Conservation (phyloP, 768 basidiomycete species). For the Serpula lacrymans region DNA sequence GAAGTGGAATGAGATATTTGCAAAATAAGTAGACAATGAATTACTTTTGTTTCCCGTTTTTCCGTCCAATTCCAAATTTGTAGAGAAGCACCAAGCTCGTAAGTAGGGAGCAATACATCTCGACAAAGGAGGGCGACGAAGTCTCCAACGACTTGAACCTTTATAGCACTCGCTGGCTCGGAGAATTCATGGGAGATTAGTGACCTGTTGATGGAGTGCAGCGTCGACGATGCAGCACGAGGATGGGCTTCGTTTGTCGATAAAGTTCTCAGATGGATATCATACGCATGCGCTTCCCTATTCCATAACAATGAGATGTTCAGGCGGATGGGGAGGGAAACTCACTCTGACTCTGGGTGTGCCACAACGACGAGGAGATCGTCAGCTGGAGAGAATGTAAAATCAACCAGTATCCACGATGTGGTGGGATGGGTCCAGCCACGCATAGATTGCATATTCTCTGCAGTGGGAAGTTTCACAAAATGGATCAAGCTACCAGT, state of each 20-base stretch:
- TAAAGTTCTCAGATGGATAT: constrained; percentile 49
- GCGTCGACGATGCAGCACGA: constrained; percentile 35
- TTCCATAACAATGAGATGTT: background rate
- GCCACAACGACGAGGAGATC: constrained; percentile 51
- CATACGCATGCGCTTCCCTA: constrained; percentile 42
- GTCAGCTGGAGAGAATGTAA: constrained; percentile 56
- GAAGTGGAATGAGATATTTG: constrained; percentile 1
- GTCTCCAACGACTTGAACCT: constrained; percentile 44
- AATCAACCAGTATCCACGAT: constrained; percentile 46
- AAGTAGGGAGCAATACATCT: constrained; percentile 28
- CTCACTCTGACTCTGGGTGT: constrained; percentile 40
- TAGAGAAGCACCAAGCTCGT: constrained; percentile 38
- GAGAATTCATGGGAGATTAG: background rate
- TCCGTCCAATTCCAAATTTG: constrained; percentile 51
- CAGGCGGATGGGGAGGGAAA: constrained; percentile 3
- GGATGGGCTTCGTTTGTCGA: constrained; percentile 50
- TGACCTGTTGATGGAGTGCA: constrained; percentile 6
- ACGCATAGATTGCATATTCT: constrained; percentile 19
- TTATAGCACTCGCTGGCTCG: constrained; percentile 28
- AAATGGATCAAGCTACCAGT: constrained; percentile 48
- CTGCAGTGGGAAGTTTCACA: constrained; percentile 40
- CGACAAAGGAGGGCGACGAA: constrained; percentile 49
- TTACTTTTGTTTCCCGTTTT: constrained; percentile 30
- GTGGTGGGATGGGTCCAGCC: constrained; percentile 44
- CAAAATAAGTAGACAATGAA: no score